phyloP scores from a whole-genome alignment of 2,329 filamentous ascomycete genomes.

The Aspergillus glaucus region DNA sequence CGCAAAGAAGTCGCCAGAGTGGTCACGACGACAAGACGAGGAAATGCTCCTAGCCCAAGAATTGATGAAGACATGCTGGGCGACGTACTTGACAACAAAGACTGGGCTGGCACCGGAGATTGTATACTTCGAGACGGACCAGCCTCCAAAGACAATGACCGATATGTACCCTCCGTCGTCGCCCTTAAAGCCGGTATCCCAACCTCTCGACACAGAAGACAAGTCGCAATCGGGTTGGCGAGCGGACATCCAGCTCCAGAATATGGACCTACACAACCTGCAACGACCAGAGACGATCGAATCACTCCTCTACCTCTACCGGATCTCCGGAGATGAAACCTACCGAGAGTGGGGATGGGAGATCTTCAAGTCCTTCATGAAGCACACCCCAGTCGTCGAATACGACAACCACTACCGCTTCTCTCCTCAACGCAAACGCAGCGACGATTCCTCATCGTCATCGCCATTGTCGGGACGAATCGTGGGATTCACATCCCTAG shows the following conservation, averaged over 20 bases:
- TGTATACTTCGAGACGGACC: conserved; percentile 74
- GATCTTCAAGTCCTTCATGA: conserved; percentile 90
- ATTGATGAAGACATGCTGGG: conserved; percentile 95
- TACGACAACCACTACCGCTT: conserved; percentile 36
- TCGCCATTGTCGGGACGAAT: conserved; percentile 17
- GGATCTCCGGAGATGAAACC: conserved; percentile 81
- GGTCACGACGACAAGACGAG: conserved; percentile 73
- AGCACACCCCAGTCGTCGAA: conserved; percentile 72
- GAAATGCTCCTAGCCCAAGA: conserved; percentile 84
- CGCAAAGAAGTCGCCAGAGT: conserved; percentile 64
- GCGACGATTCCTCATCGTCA: background rate
- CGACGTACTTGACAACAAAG: conserved; percentile 85
- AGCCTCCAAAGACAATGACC: conserved; percentile 53
- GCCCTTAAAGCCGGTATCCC: conserved; percentile 30
- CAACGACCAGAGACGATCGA: conserved; percentile 97
- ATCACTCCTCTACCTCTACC: conserved; percentile 96
- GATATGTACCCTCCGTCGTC: conserved; percentile 30
- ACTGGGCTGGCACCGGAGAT: conserved; percentile 95
- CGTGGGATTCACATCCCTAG: conserved; percentile 71
- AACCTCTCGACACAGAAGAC: conserved; percentile 24
- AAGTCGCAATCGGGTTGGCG: conserved; percentile 52
- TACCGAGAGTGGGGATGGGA: conserved; percentile 98
- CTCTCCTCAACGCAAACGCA: background rate
- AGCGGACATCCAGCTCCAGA: conserved; percentile 71
- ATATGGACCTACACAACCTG: conserved; percentile 83